These are phyloP conservation scores for Arthroderma sp. DNA, from an alignment of 2,329 filamentous ascomycete species.

Conservation along the genomic window DNA sequence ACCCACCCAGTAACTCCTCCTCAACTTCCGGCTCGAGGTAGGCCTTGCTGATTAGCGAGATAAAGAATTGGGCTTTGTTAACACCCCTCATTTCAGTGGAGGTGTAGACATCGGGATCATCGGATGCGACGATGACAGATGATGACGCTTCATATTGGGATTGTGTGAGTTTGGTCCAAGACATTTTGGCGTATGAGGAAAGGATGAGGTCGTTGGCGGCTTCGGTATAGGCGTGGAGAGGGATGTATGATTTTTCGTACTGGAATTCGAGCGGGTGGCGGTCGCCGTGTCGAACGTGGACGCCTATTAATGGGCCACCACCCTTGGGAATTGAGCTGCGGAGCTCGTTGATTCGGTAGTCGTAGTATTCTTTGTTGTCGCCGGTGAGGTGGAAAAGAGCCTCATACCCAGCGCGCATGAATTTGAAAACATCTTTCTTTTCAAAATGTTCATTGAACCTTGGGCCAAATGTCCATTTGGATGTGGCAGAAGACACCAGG, in stretches of 20 bases:
- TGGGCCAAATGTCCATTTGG: constrained; percentile 49
- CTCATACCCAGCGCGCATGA: constrained; percentile 58
- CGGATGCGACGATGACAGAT: constrained; percentile 54
- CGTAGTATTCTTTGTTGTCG: constrained; percentile 54
- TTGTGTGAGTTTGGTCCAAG: constrained; percentile 28
- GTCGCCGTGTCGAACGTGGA: constrained; percentile 73
- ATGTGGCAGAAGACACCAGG: constrained; percentile 57
- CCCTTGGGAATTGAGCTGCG: constrained; percentile 29
- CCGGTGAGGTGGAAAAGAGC: constrained; percentile 56
- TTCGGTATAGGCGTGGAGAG: constrained; percentile 53
- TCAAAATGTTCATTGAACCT: constrained; percentile 42
- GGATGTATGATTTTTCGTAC: constrained; percentile 66
- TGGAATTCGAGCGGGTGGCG: constrained; percentile 63
- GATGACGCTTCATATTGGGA: constrained; percentile 21
- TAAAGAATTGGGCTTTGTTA: constrained; percentile 58
- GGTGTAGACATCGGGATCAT: constrained; percentile 64
- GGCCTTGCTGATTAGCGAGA: constrained; percentile 66
- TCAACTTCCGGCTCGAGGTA: constrained; percentile 19
- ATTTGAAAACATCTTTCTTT: constrained; percentile 50
- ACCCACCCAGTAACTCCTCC: too few relatives aligned
- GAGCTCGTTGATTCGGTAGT: constrained; percentile 45
- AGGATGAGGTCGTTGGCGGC: constrained; percentile 45
- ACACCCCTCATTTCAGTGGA: constrained; percentile 46
- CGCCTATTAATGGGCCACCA: constrained; percentile 47
- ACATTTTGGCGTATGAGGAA: constrained; percentile 16